Evolutionary conservation across 495 filamentous ascomycete genomes (phyloP).

Genomic region (Halenospora varia): DNA sequence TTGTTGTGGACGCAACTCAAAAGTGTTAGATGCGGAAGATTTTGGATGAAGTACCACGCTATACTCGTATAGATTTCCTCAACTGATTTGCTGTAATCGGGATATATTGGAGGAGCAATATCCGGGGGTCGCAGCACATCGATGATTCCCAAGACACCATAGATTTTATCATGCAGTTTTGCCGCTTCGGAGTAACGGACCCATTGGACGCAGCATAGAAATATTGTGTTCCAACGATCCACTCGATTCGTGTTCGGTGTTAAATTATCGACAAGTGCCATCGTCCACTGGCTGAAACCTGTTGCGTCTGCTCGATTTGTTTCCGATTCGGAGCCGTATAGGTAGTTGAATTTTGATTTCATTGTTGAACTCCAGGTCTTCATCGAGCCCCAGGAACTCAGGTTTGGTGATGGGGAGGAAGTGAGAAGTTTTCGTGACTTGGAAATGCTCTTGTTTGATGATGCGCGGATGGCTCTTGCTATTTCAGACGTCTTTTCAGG

Average conservation of each 20-base stretch:
- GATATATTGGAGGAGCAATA: not conserved
- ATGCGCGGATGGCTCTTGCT: not conserved
- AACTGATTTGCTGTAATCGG: not conserved
- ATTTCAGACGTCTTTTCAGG: too few species aligned
- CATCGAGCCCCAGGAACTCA: not conserved
- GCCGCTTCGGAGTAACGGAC: not conserved
- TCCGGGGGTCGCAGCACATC: not conserved
- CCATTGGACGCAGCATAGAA: not conserved
- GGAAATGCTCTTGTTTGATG: not conserved
- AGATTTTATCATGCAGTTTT: not conserved
- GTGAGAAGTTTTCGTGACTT: not conserved
- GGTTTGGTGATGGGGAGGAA: not conserved
- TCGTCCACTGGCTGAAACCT: not conserved
- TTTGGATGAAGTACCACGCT: not conserved
- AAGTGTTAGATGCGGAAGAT: not conserved
- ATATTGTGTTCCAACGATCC: not conserved
- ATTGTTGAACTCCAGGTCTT: not conserved
- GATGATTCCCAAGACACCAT: not conserved
- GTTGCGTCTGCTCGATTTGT: not conserved
- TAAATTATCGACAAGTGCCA: not conserved
- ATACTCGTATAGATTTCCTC: not conserved
- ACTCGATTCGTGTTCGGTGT: not conserved
- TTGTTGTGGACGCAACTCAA: not conserved
- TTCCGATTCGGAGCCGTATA: not conserved
- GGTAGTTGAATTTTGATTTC: not conserved